phyloP scores from a whole-genome alignment of 2,329 filamentous ascomycete genomes.

The Ophiostoma pallidulum region DNA sequence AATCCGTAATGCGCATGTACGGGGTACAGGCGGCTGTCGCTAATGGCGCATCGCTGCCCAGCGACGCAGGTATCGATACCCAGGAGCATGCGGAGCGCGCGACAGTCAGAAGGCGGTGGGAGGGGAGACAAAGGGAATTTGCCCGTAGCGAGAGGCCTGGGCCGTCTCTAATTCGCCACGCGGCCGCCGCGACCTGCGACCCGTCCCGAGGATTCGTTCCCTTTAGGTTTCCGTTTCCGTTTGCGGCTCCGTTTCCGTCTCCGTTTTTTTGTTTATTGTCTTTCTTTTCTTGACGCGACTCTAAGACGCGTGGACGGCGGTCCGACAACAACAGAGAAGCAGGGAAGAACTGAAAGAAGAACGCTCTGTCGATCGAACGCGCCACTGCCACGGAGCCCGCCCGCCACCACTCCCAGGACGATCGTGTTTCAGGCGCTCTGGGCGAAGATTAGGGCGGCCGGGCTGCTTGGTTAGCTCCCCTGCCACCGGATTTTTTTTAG shows the following conservation, averaged over 20 bases:
- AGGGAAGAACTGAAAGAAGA: not conserved
- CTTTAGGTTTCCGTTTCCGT: not conserved
- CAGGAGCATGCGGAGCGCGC: not conserved
- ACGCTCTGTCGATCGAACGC: not conserved
- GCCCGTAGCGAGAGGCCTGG: not conserved
- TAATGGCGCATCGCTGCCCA: slow-evolving; percentile 25
- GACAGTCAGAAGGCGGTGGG: not conserved
- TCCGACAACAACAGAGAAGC: no score
- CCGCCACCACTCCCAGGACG: not conserved
- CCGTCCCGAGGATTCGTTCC: not conserved
- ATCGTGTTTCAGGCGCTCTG: slow-evolving; percentile 8
- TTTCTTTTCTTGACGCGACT: not conserved
- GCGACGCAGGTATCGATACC: slow-evolving; percentile 19
- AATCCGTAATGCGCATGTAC: not conserved
- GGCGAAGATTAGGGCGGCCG: not conserved
- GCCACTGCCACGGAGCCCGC: no score
- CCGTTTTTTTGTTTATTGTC: no score
- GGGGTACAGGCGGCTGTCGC: slow-evolving; percentile 5
- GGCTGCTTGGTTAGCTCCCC: slow-evolving; percentile 1
- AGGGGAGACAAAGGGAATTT: not conserved
- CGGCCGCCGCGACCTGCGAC: slow-evolving; percentile 4
- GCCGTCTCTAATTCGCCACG: slow-evolving; percentile 4
- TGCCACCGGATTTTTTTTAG: slow-evolving; percentile 6
- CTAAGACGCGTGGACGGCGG: no score
- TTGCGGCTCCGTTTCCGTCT: not conserved